Evolutionary conservation across 2,329 filamentous ascomycete genomes (phyloP).

Genomic region (Cyphellophora europaea): DNA sequence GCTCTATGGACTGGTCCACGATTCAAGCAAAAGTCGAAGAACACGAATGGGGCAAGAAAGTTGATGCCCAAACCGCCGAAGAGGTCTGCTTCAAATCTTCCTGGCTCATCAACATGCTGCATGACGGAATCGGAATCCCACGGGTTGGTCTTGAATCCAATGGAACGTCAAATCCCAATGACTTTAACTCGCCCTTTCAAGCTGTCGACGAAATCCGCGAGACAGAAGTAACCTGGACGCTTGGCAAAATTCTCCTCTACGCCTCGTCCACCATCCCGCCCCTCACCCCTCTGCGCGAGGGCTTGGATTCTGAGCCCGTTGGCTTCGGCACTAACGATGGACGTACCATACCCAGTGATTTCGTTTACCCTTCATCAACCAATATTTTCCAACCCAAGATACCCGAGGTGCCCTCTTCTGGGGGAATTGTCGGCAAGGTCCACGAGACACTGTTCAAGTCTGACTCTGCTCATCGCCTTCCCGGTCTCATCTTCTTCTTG

Average conservation of each 20-base stretch:
- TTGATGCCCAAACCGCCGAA: conserved; percentile 62
- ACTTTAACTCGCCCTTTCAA: conserved; percentile 76
- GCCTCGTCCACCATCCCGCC: conserved; percentile 80
- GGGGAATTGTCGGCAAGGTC: conserved; percentile 42
- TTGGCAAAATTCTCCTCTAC: conserved; percentile 94
- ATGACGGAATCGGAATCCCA: conserved; percentile 91
- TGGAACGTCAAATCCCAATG: conserved; percentile 62
- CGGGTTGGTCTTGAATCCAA: conserved; percentile 71
- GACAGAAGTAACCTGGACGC: conserved; percentile 91
- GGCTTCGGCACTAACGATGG: conserved; percentile 84
- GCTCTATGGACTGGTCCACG: conserved; percentile 68
- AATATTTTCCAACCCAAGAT: conserved; percentile 2
- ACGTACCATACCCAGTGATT: conserved; percentile 60
- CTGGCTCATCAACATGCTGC: conserved; percentile 93
- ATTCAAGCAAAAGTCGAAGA: conserved; percentile 59
- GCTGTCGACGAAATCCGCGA: conserved; percentile 86
- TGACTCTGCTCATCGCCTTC: conserved; percentile 58
- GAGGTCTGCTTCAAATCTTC: conserved; percentile 97
- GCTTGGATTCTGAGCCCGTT: conserved; percentile 56
- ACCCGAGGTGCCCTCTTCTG: conserved; percentile 6
- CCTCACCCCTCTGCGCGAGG: conserved; percentile 28
- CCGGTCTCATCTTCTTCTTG: conserved; percentile 68
- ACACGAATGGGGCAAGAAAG: conserved; percentile 66
- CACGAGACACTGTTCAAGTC: conserved; percentile 55
- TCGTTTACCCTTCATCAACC: conserved; percentile 57